Evolutionary conservation across 371 early-diverging fungal species (phyloP), one percentile per base, ranked within the genome.

Genomic region (Rhizopus delemar): DNA sequence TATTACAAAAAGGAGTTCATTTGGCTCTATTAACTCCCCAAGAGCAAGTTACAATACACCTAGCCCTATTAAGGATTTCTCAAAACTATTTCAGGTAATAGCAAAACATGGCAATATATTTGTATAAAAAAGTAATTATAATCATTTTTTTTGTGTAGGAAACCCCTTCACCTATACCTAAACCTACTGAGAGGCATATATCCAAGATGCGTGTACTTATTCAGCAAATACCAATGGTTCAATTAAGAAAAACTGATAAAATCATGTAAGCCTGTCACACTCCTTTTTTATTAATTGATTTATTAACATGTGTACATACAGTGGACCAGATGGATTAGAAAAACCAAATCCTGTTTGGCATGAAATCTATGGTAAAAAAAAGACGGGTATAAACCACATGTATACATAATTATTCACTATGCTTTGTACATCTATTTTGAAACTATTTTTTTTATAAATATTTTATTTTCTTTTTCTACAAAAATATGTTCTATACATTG

Each of bases 171-270:
- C 52, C 52, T 51, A 51, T 38, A 35, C 22, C 39, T 60, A 41
- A 56, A 29, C 65, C 65, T 11, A 65, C 38, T 5, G 57, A 57
- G 0, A 51, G 36, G 36, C 65, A 65, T 36, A 65, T 60, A 31
- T 51, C 56, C 22, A 65, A 51, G 35, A 65, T 65, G 65, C 46
- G 60, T n/a, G 53, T 52, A 32, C 22, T 65, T 38, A 57, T 65
- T 41, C 46, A 60, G 8, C 43, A 46, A 5, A 56, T 65, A 46
- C 65, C 65, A 13, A 6, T 15, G 22, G 13, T 46, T 34, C 35
- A 38, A 28, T 38, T 65, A 31, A 32, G 60, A 53, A 65, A 56
- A 9, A 52, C 65, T 9, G 57, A 65, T 28, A 65, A 29, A 7
- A 59, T 65, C 41, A 51, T 51, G 65, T 65, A 65, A 56, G 56